These are phyloP conservation scores for Fusarium camptoceras DNA, from an alignment of 2,329 filamentous ascomycete genomes.

Conservation along the genomic window DNA sequence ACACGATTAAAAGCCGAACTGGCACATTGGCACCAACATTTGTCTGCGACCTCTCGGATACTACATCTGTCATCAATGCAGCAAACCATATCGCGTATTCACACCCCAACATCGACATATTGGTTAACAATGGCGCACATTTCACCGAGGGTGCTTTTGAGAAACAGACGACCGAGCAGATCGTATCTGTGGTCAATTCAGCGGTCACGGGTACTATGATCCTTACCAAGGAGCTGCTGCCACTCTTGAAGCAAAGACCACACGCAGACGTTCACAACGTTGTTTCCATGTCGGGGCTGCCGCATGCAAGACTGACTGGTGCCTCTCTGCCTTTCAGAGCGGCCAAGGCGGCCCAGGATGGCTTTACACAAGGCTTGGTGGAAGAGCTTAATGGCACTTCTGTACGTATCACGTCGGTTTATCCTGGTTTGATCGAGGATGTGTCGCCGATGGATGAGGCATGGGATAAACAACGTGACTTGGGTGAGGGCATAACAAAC, in stretches of 20 bases:
- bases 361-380: background rate
- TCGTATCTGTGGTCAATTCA: background rate
- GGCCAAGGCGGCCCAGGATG: background rate
- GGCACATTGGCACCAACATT: background rate
- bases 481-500: background rate
- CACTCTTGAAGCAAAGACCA: background rate
- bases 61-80: background rate
- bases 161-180: background rate
- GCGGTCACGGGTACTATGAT: conserved; percentile 5
- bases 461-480: background rate
- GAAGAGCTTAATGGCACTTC: background rate
- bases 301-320: background rate
- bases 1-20: background rate
- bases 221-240: background rate
- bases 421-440: background rate
- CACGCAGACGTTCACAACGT: background rate
- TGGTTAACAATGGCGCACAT: background rate
- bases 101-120: background rate
- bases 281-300: background rate
- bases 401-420: background rate
- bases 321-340: conserved; percentile 2
- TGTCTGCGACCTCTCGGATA: background rate
- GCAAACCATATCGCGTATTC: background rate
- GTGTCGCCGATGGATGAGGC: fast-evolving
- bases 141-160: background rate